Conservation (phyloP, 2,329 filamentous ascomycete genomes). For the Diatrype stigma region DNA sequence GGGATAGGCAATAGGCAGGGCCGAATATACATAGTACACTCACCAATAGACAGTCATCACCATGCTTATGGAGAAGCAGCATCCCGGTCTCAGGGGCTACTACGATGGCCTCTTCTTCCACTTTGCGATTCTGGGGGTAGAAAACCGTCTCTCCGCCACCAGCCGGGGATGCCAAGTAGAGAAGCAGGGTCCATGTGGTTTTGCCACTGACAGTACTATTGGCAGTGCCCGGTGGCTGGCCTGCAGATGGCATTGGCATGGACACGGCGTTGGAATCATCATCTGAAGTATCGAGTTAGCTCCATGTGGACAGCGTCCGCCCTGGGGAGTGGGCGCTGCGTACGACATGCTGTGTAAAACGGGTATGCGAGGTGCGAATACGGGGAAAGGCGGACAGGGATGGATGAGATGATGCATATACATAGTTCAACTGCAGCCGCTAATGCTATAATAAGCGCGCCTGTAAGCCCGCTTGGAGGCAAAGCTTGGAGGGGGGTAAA, state of each 20-base stretch:
- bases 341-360: slow-evolving; percentile 2
- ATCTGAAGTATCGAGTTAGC: slow-evolving; percentile 47
- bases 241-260: slow-evolving; percentile 49
- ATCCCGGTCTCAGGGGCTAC: slow-evolving; percentile 79
- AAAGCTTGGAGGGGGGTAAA: too few species aligned
- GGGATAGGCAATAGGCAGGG: not conserved
- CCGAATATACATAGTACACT: too few species aligned
- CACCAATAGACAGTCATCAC: slow-evolving; percentile 78
- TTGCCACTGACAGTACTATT: slow-evolving; percentile 55
- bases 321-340: not conserved
- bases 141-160: slow-evolving; percentile 92
- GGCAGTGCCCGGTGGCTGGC: slow-evolving; percentile 27
- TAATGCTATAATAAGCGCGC: too few species aligned
- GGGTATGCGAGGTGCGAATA: not conserved
- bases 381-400: too few species aligned
- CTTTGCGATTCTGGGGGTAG: slow-evolving; percentile 64
- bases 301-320: slow-evolving; percentile 1
- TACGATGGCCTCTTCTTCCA: slow-evolving; percentile 60
- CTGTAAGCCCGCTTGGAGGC: too few species aligned
- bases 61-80: slow-evolving; percentile 82
- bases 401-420: too few species aligned
- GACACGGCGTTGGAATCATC: slow-evolving; percentile 78
- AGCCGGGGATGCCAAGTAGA: slow-evolving; percentile 74
- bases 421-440: too few species aligned
- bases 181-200: slow-evolving; percentile 87